Conservation (phyloP, 2,329 filamentous ascomycete species). For the Exophiala spinifera region DNA sequence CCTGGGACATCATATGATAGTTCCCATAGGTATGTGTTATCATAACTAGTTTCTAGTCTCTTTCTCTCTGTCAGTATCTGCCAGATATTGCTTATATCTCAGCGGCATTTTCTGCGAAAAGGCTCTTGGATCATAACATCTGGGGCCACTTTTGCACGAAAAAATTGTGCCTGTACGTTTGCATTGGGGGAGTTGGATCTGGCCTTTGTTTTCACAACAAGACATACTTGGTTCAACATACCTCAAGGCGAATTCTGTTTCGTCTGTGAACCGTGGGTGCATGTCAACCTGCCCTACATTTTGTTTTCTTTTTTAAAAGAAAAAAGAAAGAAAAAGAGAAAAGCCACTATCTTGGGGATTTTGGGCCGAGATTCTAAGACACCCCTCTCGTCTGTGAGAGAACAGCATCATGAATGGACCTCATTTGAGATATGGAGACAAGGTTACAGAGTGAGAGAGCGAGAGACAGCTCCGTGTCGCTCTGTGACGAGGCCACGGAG, state of each 20-base stretch:
- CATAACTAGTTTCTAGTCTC: too few relatives aligned
- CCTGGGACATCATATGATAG: conserved; percentile 85
- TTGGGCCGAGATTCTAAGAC: background rate
- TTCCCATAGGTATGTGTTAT: conserved; percentile 20
- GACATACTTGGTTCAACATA: conserved; percentile 70
- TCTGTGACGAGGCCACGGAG: background rate
- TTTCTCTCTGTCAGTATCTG: conserved; percentile 6
- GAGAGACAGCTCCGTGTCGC: background rate
- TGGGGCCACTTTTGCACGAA: conserved; percentile 49
- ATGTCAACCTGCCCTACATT: conserved; percentile 27
- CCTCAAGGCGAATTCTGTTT: conserved; percentile 49
- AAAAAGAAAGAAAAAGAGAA: too few relatives aligned
- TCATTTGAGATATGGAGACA: background rate
- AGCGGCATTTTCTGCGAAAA: conserved; percentile 29
- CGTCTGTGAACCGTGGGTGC: conserved; percentile 28
- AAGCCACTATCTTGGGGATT: conserved; percentile 8
- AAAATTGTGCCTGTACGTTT: conserved; percentile 38
- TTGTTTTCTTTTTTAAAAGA: too few relatives aligned
- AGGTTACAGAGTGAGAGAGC: background rate
- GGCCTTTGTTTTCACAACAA: conserved; percentile 81
- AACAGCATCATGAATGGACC: too few relatives aligned
- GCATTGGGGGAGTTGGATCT: conserved; percentile 66
- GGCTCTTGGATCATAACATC: conserved; percentile 73
- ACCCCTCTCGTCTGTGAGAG: too few relatives aligned
- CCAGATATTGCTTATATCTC: conserved; percentile 13